Evolutionary conservation across 352 stramenopile genomes (phyloP).

Genomic region (Pythium aphanidermatum): DNA sequence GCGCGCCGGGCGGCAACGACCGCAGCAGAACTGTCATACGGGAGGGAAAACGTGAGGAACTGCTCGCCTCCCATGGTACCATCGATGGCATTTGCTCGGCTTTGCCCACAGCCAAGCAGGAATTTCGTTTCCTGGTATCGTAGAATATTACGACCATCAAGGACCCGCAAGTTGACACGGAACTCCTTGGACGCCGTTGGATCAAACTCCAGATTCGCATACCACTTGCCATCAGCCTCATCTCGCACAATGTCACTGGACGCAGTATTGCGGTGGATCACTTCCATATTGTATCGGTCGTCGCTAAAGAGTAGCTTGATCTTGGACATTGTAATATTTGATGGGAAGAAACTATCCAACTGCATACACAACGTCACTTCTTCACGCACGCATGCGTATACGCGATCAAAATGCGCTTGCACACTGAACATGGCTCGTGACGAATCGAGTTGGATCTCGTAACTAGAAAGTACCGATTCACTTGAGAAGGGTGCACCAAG

Average conservation of each 20-base stretch:
- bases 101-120: slow-evolving; percentile 26
- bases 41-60: slow-evolving; percentile 55
- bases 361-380: slow-evolving; percentile 42
- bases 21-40: slow-evolving; percentile 33
- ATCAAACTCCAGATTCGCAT: slow-evolving; percentile 43
- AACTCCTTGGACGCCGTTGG: slow-evolving; percentile 31
- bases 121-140: slow-evolving; percentile 63
- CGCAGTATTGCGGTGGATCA: slow-evolving; percentile 31
- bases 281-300: slow-evolving; percentile 58
- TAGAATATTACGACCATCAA: slow-evolving; percentile 47
- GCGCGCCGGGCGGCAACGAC: neutral
- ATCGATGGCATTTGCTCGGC: slow-evolving; percentile 9
- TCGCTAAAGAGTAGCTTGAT: slow-evolving; percentile 73
- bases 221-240: slow-evolving; percentile 31
- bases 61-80: slow-evolving; percentile 20
- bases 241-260: slow-evolving; percentile 5
- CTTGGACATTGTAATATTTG: slow-evolving; percentile 43
- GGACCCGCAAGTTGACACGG: slow-evolving; percentile 39
- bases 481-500: slow-evolving; percentile 35
- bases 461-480: slow-evolving; percentile 28
- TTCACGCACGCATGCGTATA: slow-evolving; percentile 65
- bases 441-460: slow-evolving; percentile 47
- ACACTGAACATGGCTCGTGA: slow-evolving; percentile 46
- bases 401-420: slow-evolving; percentile 48
- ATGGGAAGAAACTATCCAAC: slow-evolving; percentile 54